Evolutionary conservation across 805 yeast genomes (phyloP), one percentile per base, ranked within the genome.

Genomic region (Lachancea thermotolerans): DNA sequence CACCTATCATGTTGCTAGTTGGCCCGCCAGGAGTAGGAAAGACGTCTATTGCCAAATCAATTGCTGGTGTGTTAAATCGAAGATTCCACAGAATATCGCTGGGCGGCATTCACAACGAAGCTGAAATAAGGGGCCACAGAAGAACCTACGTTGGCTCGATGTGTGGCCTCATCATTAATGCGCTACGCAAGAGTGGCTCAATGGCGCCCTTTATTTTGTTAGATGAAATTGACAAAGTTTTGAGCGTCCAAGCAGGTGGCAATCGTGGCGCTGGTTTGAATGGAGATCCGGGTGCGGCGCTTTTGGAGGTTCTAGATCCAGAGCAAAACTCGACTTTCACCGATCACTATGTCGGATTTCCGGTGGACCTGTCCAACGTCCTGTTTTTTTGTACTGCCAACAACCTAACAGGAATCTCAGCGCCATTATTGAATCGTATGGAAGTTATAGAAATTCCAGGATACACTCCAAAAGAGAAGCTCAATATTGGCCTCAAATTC

Each of bases 1-100:
- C 95, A 1, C 96, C 96, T 6, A 87, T 88, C 37, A 64, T 88
- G 35, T 70, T 88, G 63, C 72, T 88, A 46, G 87, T 86, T 5
- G 96, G 96, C 0, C 96, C 96, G 10, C 96, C 96, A 0, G 96
- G 96, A 32, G 93, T 87, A 11, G 96, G 96, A 27, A 88, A 88
- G 62, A 88, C 96, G 0, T 82, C 93, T 1, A 69, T 88, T 46
- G 95, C 95, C 4, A 79, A 80, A 57, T 84, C 95, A 0, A 78
- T 88, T 39, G 95, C 96, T 1, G 66, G 71, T 10, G 78, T 91
- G 4, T 65, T 88, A 46, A 82, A 85, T 0, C 73, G 95, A 39
- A 77, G 79, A 48, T 83, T 86, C 61, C 91, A 86, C 60, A 71
- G 95, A 35, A 73, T 88, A 14, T 84, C 95, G 2, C 73, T 88